phyloP scores from a whole-genome alignment of 495 filamentous ascomycete genomes.

The Aspergillus conjunctus region DNA sequence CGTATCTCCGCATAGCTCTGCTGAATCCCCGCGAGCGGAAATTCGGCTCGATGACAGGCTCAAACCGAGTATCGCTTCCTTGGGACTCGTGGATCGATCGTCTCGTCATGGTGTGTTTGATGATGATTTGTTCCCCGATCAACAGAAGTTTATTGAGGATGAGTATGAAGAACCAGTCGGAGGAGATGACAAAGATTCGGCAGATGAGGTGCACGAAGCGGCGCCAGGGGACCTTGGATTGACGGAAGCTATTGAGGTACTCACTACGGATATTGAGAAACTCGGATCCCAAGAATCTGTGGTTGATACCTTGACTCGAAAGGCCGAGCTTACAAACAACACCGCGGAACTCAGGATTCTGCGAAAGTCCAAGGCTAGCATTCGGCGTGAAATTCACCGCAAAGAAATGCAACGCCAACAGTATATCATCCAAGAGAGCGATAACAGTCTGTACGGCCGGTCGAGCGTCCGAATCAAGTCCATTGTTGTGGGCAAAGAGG shows the following conservation, averaged over 20 bases:
- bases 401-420: conserved; percentile 97
- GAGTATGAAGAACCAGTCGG: conserved; percentile 75
- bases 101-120: conserved; percentile 89
- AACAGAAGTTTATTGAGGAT: conserved; percentile 82
- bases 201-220: conserved; percentile 90
- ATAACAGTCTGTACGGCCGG: conserved; percentile 94
- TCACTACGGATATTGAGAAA: conserved; percentile 88
- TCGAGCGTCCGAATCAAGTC: conserved; percentile 86
- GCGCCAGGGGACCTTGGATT: conserved; percentile 93
- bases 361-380: conserved; percentile 88
- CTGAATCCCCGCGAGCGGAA: conserved; percentile 54
- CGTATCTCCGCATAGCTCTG: conserved; percentile 57
- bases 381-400: conserved; percentile 86
- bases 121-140: conserved; percentile 90
- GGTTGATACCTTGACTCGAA: conserved; percentile 85
- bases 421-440: conserved; percentile 96
- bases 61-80: conserved; percentile 83
- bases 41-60: conserved; percentile 52
- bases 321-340: conserved; percentile 97
- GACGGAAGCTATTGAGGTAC: conserved; percentile 83
- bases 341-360: conserved; percentile 89
- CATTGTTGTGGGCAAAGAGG: conserved; percentile 87
- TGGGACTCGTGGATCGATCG: conserved; percentile 82
- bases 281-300: conserved; percentile 86
- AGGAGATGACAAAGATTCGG: conserved; percentile 58